Conservation (phyloP, 179 eudicot genomes). For the Spergularia azorica region DNA sequence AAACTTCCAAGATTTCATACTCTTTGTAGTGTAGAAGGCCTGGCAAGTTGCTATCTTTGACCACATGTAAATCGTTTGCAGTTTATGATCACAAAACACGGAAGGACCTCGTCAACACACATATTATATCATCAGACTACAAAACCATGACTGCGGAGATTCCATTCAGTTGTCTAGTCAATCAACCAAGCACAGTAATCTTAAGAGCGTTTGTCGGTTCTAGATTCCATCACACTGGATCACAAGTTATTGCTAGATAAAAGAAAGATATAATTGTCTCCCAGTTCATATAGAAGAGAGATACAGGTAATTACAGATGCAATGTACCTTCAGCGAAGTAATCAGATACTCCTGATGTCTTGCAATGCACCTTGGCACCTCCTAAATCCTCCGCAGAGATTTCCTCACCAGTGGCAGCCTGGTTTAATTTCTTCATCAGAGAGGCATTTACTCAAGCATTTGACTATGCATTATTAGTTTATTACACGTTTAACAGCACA, state of each 20-base stretch:
- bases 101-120: too few species aligned
- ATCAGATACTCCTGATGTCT: constrained; percentile 96
- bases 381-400: constrained; percentile 98
- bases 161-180: too few species aligned
- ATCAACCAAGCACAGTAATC: too few species aligned
- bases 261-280: constrained; percentile 1
- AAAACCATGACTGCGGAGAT: too few species aligned
- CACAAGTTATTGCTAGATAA: background rate
- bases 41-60: background rate
- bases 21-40: background rate
- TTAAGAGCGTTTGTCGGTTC: background rate
- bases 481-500: background rate
- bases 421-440: constrained; percentile 37
- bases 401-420: constrained; percentile 99
- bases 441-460: constrained; percentile 7
- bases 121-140: too few species aligned
- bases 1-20: background rate
- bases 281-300: constrained; percentile 4
- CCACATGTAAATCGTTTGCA: background rate
- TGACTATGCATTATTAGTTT: background rate
- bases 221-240: background rate
- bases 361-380: constrained; percentile 95
- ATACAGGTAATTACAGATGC: background rate
- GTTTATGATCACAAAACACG: too few species aligned
- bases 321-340: constrained; percentile 85